Percentiles rank a stretch among this genome's conserved stretches.
Conservation (phyloP, 129 eudicot species). For the Sambucus nigra region DNA sequence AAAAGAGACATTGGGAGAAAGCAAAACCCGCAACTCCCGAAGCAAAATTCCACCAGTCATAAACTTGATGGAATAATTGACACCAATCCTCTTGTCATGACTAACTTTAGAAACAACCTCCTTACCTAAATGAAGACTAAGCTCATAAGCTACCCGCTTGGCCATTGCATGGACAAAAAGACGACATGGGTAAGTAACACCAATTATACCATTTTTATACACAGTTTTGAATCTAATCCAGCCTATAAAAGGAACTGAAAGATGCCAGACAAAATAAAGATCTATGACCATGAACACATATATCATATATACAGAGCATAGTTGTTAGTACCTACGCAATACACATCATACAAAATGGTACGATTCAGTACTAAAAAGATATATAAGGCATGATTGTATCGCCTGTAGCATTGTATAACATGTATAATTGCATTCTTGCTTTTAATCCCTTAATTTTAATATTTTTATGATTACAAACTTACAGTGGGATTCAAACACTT, state of each 20-base stretch:
- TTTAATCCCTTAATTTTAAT: too few relatives aligned
- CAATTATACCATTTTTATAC: slow-evolving; percentile 62
- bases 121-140: slow-evolving; percentile 69
- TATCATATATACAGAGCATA: not conserved
- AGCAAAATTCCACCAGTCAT: slow-evolving; percentile 99
- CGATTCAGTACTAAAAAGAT: too few relatives aligned
- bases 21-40: slow-evolving; percentile 74
- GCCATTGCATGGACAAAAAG: slow-evolving; percentile 95
- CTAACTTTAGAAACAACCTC: slow-evolving; percentile 95
- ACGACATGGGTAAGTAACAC: slow-evolving; percentile 95
- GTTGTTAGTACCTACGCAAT: too few relatives aligned
- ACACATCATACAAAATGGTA: too few relatives aligned
- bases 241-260: slow-evolving; percentile 89
- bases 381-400: too few relatives aligned
- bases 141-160: slow-evolving; percentile 88
- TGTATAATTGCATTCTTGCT: too few relatives aligned
- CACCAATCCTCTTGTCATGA: slow-evolving; percentile 77
- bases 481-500: too few relatives aligned
- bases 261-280: slow-evolving; percentile 8
- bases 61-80: slow-evolving; percentile 74
- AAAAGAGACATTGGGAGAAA: not conserved
- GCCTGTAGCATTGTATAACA: too few relatives aligned
- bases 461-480: too few relatives aligned
- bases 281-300: not conserved
- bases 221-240: slow-evolving; percentile 59